phyloP scores from a whole-genome alignment of 352 stramenopile genomes.

The Phytophthora crassamura region DNA sequence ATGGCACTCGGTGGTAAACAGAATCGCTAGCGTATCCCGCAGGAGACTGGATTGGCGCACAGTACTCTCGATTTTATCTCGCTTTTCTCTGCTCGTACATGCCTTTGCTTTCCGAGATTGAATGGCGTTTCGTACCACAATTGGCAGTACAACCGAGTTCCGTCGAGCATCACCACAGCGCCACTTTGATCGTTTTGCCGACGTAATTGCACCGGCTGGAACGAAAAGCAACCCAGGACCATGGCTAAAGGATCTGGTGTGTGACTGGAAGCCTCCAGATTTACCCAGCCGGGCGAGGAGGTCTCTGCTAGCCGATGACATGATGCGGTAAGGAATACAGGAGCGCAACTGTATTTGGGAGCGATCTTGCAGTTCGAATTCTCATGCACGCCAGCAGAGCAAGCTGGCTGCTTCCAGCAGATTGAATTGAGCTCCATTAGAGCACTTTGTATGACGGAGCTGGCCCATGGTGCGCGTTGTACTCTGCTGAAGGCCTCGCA shows the following conservation, averaged over 20 bases:
- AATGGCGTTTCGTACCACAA: neutral
- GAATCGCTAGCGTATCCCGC: conserved; percentile 6
- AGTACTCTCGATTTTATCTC: too few species aligned
- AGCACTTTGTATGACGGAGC: neutral
- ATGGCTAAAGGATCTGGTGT: neutral
- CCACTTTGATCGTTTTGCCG: neutral
- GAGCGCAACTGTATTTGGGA: neutral
- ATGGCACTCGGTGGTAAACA: conserved; percentile 39
- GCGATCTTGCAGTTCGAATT: neutral
- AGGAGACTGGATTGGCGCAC: conserved; percentile 6
- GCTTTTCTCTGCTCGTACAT: too few species aligned
- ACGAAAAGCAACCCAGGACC: neutral
- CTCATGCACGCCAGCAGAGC: neutral
- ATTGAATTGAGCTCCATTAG: neutral
- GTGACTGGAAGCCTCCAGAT: neutral
- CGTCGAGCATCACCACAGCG: neutral
- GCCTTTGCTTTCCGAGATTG: too few species aligned
- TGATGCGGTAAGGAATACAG: neutral
- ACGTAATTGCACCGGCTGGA: too few species aligned
- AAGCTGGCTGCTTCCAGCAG: neutral
- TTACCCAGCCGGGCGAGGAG: neutral
- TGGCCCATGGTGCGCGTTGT: neutral
- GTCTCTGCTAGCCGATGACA: neutral
- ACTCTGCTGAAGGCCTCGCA: neutral
- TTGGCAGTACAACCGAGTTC: neutral